Base-by-base conservation (phyloP, 2,329 filamentous ascomycete genomes). In the Pseudopithomyces chartarum region DNA sequence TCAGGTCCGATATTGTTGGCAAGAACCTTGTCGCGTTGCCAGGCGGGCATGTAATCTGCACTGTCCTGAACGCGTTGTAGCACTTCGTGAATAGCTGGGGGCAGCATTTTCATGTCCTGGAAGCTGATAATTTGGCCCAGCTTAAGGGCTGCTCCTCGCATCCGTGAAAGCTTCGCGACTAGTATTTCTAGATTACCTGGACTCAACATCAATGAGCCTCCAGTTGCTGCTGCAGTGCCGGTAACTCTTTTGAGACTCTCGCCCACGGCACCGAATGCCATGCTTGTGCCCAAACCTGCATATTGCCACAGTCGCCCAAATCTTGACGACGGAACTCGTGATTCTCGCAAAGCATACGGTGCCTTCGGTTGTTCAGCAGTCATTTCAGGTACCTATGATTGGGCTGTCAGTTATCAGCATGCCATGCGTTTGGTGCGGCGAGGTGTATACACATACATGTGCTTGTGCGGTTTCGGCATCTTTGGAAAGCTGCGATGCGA, bases 61-160 rank as follows among this genome's bases (percentile, higher is more conserved):
- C 91, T 89, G 74, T 99, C 95, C 73, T 99, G 95, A 0, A 99
- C 95, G 6, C 96, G 88, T 73, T 97, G 92, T 12, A 99, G 80
- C 1, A 99, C 92, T 68, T 94, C 86, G 63, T 96, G 91, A 48
- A 99, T 92, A 1, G 91, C 86, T 0, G 85, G 86, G 0, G 95
- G 95, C 10, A 99, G 85, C 87, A 97, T 92, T 76, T 97, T 98
- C 36, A 91, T 87, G 78, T 99, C 83, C 80, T 99, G 95, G 71
- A 99, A 95, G 74, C 92, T 97, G 82, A 99, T 90, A 90, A 98
- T 95, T 79, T 99, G 95, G 0, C 95, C 96, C 23, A 99, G 79
- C 79, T 99, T 99, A 40, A 99, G 81, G n/a, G 95, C 95, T 6
- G 95, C 96, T 36, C 95, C 95, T 68, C 95, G 87, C 95, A 99